Evolutionary conservation across 2,329 filamentous ascomycete species (phyloP).

Genomic region (Cordyceps fumosorosea): DNA sequence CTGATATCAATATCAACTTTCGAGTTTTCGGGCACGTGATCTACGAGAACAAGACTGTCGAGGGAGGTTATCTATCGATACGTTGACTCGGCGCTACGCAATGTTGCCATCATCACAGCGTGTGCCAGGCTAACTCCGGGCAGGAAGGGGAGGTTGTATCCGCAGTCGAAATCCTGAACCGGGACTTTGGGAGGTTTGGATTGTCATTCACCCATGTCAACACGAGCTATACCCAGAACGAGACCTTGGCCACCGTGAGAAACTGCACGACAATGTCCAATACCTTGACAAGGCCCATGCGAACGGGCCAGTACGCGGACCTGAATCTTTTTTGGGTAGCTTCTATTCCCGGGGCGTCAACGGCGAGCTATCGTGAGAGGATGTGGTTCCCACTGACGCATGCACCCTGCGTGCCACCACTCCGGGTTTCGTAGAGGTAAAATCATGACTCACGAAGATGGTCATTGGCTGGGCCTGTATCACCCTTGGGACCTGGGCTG

Average conservation of each 20-base stretch:
- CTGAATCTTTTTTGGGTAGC: not conserved
- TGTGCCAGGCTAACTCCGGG: not conserved
- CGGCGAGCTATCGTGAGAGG: not conserved
- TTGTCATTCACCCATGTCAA: not conserved
- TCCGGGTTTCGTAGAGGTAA: not conserved
- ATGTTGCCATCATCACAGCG: not conserved
- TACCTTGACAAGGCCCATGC: not conserved
- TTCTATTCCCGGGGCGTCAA: not conserved
- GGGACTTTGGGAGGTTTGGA: not conserved
- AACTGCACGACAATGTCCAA: not conserved
- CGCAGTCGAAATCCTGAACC: not conserved
- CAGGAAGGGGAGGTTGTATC: not conserved
- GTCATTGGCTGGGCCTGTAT: too few species aligned
- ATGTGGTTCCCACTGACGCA: not conserved
- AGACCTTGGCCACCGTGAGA: not conserved
- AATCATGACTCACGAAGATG: not conserved
- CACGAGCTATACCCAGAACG: not conserved
- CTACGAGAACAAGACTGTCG: not conserved
- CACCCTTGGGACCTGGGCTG: not conserved
- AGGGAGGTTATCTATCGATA: not conserved
- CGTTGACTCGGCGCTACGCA: not conserved
- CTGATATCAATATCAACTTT: not conserved
- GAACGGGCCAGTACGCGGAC: not conserved
- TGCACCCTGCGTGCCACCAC: not conserved
- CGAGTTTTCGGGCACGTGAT: not conserved